Evolutionary conservation across 306 rosid genomes (phyloP), one percentile per base, ranked within the genome.

Genomic region (Sophora flavescens): DNA sequence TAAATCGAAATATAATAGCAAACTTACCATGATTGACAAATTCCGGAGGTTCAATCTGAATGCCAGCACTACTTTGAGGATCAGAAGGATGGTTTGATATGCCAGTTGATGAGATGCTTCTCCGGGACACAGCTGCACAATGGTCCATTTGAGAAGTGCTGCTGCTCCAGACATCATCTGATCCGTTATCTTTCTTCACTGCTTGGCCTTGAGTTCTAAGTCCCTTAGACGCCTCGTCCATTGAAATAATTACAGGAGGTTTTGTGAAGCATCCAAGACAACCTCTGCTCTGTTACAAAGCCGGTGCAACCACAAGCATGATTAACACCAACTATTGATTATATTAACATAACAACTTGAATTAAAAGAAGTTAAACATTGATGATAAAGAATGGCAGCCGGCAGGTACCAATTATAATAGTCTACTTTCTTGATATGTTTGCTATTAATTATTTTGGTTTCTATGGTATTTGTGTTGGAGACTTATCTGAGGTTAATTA

Each of bases 241-340:
- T 84, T 1, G 81, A 79, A 41, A 53, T 52, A 73, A 54, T 77
- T 39, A 63, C 51, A 22, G 72, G 64, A 64, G 89, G 86, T 52
- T 85, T 75, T 68, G 81, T 67, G 83, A 77, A 79, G 87, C 89
- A 81, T 84, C 96, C 96, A 80, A 85, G 79, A 82, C 97, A 89
- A 85, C 98, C 89, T 85, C 98, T 95, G 96, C 72, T 86, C 98
- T 92, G 96, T 92, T 90, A 61, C 88, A 90, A 89, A 84, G 82
- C 63, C 84, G 90, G 86, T 90, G 73, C 67, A 77, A 83, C 84
- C 88, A 74, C 70, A 76, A 76, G 70, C 88, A 33, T 84, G 90
- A 90, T 89, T 77, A 86, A 54, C 75, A 83, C 88, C 56, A 48
- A 61, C 35, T 63, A 79, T 36, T 66, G 78, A 78, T 79, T 66